phyloP scores from a whole-genome alignment of 148 eudicot species.

The Heliosperma pusillum region DNA sequence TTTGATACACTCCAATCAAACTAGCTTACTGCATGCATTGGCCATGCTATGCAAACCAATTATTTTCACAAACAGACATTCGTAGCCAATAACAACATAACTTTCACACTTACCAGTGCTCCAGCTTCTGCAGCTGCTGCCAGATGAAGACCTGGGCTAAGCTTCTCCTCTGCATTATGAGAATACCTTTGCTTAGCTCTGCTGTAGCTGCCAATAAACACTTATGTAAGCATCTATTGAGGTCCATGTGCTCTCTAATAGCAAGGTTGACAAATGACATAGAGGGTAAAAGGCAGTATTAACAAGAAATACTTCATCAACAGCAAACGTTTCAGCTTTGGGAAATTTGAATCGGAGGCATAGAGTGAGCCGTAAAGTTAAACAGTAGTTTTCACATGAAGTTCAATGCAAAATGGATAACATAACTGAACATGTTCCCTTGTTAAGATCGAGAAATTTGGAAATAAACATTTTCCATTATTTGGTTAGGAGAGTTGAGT shows the following conservation, averaged over 20 bases:
- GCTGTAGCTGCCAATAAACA: conserved; percentile 54
- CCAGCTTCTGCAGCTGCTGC: conserved; percentile 99
- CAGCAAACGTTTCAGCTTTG: background rate
- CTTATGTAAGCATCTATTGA: background rate
- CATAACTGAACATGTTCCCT: background rate
- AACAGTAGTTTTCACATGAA: background rate
- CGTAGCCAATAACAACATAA: conserved; percentile 5
- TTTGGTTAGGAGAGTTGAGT: background rate
- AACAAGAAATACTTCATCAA: background rate
- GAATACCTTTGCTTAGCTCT: conserved; percentile 87
- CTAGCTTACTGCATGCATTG: background rate
- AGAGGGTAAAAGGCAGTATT: background rate
- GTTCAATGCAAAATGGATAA: background rate
- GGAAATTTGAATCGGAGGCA: background rate
- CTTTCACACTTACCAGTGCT: conserved; percentile 65
- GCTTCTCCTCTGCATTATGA: conserved; percentile 42
- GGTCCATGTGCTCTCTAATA: background rate
- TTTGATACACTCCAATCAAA: background rate
- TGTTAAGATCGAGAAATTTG: background rate
- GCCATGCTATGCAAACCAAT: background rate
- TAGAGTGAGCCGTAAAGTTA: background rate
- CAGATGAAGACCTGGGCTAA: conserved; percentile 77
- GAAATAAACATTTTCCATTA: background rate
- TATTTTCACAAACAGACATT: background rate
- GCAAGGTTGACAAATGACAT: background rate